phyloP scores from a whole-genome alignment of 805 yeast genomes.

The Phaffomyces opuntiae region DNA sequence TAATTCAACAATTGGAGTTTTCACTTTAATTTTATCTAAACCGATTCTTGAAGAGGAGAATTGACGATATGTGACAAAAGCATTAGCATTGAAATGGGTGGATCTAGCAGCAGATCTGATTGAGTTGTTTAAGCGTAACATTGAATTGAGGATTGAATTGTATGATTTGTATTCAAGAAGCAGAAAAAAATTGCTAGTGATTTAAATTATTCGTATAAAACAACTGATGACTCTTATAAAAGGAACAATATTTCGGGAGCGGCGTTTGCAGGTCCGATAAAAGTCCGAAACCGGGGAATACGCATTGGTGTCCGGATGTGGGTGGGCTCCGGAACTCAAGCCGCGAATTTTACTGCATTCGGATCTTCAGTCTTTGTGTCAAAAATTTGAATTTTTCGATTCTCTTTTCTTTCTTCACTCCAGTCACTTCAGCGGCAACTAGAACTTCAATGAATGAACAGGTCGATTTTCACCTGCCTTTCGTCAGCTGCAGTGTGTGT shows the following conservation, averaged over 20 bases:
- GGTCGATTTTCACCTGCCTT: slow-evolving; percentile 22
- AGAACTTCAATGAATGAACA: not conserved
- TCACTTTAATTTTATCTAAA: slow-evolving; percentile 56
- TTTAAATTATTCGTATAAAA: not conserved
- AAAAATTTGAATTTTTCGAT: not conserved
- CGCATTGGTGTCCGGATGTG: no score
- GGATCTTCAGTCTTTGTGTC: not conserved
- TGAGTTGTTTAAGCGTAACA: slow-evolving; percentile 13
- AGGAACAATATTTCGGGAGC: no score
- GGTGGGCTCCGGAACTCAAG: no score
- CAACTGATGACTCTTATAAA: not conserved
- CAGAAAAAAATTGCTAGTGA: not conserved
- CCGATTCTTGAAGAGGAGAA: slow-evolving; percentile 16
- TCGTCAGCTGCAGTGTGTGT: slow-evolving; percentile 28
- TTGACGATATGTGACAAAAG: slow-evolving; percentile 5
- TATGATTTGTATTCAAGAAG: not conserved
- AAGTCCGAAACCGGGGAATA: not conserved
- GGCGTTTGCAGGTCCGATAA: no score
- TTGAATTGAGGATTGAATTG: not conserved
- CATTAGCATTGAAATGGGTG: slow-evolving; percentile 4
- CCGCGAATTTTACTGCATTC: no score
- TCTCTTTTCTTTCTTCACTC: not conserved
- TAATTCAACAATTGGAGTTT: slow-evolving; percentile 68
- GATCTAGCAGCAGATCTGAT: slow-evolving; percentile 12
- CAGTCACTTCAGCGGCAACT: not conserved